phyloP scores from a whole-genome alignment of 2,329 filamentous ascomycete species.

The Aspergillus sergii region DNA sequence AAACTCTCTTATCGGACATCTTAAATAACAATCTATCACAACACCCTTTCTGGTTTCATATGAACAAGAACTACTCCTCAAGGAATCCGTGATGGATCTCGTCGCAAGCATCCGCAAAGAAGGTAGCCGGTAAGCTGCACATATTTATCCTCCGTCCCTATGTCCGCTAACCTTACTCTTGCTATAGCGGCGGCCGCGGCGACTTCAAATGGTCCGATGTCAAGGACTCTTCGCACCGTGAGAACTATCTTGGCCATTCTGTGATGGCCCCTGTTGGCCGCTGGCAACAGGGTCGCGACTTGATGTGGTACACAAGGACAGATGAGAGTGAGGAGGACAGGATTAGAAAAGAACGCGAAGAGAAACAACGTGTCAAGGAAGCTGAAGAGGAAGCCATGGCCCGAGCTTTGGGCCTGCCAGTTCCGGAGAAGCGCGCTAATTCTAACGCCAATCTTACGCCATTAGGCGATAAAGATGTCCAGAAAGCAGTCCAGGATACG shows the following conservation, averaged over 20 bases:
- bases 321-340: conserved; percentile 54
- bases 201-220: conserved; percentile 98
- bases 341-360: conserved; percentile 64
- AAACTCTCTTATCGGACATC: conserved; percentile 4
- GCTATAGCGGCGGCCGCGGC: conserved; percentile 72
- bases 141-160: background rate
- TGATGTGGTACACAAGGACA: conserved; percentile 66
- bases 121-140: conserved; percentile 62
- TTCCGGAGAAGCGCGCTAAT: conserved; percentile 58
- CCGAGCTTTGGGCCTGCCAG: conserved; percentile 76
- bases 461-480: conserved; percentile 64
- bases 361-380: conserved; percentile 81
- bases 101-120: conserved; percentile 92
- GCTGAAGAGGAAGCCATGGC: conserved; percentile 91
- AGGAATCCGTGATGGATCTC: conserved; percentile 73
- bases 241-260: conserved; percentile 88
- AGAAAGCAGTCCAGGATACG: conserved; percentile 52
- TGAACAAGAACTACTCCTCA: background rate
- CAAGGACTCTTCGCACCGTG: conserved; percentile 80
- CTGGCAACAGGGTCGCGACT: conserved; percentile 79
- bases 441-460: conserved; percentile 67
- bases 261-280: conserved; percentile 89
- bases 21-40: background rate
- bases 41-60: background rate
- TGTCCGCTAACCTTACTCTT: conserved; percentile 13